Evolutionary conservation across 208 protist species (phyloP).

Genomic region (Naegleria lovaniensis): DNA sequence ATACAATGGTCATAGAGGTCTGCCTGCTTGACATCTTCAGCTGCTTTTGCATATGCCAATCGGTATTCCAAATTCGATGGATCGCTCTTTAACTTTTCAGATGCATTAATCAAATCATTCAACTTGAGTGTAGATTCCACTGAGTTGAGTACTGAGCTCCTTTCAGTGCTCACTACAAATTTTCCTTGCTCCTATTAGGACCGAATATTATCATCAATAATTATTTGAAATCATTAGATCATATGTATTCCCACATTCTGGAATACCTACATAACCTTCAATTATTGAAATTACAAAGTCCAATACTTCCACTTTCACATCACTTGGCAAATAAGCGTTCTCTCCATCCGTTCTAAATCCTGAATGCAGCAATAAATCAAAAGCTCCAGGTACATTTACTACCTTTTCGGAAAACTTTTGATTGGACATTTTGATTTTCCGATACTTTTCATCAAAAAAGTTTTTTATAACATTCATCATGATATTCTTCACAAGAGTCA

Average conservation of each 20-base stretch:
- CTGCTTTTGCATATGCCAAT: not conserved
- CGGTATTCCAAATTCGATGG: not conserved
- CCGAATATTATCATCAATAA: too few species aligned
- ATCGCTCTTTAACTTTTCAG: not conserved
- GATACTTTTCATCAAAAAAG: not conserved
- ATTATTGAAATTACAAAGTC: not conserved
- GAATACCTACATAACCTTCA: not conserved
- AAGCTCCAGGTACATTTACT: not conserved
- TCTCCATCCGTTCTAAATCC: conserved; percentile 12
- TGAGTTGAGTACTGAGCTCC: not conserved
- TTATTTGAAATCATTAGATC: too few species aligned
- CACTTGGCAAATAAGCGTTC: not conserved
- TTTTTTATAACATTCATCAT: not conserved
- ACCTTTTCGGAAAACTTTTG: not conserved
- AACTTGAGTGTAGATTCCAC: not conserved
- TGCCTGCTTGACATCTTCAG: not conserved
- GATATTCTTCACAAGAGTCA: not conserved
- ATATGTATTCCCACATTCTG: too few species aligned
- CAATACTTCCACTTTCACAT: not conserved
- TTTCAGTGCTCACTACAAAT: not conserved
- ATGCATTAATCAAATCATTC: not conserved
- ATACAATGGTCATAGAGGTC: not conserved
- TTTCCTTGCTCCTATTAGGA: not conserved
- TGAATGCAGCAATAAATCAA: not conserved
- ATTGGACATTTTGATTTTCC: not conserved